Base-by-base conservation (phyloP, 345 rosid genomes). In the Syzygium jambos region DNA sequence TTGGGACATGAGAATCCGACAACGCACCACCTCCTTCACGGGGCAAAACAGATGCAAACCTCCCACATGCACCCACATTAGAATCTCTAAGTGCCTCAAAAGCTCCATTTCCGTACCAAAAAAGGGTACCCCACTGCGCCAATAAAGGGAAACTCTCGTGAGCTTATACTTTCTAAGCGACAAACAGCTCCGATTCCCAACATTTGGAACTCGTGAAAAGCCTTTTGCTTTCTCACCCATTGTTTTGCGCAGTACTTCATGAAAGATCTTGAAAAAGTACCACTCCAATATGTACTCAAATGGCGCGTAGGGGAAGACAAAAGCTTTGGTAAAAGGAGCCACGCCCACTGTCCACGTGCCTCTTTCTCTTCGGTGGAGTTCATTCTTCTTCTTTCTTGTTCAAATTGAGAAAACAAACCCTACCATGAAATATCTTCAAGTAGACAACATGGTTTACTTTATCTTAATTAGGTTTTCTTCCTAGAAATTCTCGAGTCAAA, bases 301-400 rank as follows among this genome's bases (percentile, higher is more conserved):
- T 59, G 65, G 65, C 65, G 30, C 30, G 11, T n/a, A n/a, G 17
- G 49, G 82, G 82, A 19, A 38, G 82, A 38, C 82, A 73, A 38
- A 73, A 38, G 82, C 82, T 73, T 73, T 73, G 86, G 86, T 51
- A 84, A 84, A 84, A 41, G 86, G 49, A 84, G 86, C 86, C 86
- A 19, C 86, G 7, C 86, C 19, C 49, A 38, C 49, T 73, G 23
- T 38, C 82, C 82, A 19, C 49, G 82, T 73, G 82, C 82, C 82
- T 73, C 82, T 38, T 73, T 73, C 82, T 34, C 54, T 41, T 52
- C 9, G 23, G 6, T 11, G 41, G 86, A 52, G 25, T 51, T 7
- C 41, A n/a, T 51, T 9, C 57, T 16, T 84, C 27, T 84, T 84
- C 34, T 29, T 27, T n/a, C 41, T 52, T 29, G 41, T 84, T 52